phyloP scores from a whole-genome alignment of 2,329 filamentous ascomycete genomes.

The Hypomyces rosellus region DNA sequence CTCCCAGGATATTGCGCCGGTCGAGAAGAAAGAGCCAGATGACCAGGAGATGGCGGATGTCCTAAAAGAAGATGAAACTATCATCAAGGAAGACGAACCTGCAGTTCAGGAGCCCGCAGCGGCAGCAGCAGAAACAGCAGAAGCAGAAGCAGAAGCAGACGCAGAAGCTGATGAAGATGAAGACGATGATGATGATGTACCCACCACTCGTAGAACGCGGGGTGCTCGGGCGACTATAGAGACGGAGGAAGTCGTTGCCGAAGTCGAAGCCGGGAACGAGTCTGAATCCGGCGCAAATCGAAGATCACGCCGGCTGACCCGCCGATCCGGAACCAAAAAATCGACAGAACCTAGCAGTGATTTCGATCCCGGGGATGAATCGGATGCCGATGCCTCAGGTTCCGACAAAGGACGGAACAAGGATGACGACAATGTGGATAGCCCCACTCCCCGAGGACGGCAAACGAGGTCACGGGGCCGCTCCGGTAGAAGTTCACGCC shows the following conservation, averaged over 20 bases:
- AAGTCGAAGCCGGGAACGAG: constrained; percentile 21
- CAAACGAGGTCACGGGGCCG: constrained; percentile 33
- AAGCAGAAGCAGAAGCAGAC: constrained; percentile 25
- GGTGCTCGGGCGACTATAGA: constrained; percentile 30
- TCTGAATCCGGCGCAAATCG: constrained; percentile 24
- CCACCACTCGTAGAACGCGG: constrained; percentile 41
- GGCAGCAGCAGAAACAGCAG: constrained; percentile 25
- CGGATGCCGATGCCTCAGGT: constrained; percentile 46
- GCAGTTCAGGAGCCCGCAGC: constrained; percentile 8
- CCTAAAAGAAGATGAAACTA: constrained; percentile 5
- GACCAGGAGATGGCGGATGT: constrained; percentile 25
- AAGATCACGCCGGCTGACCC: constrained; percentile 41
- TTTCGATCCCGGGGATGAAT: constrained; percentile 55
- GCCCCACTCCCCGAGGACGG: constrained; percentile 45
- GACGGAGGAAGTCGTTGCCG: constrained; percentile 15
- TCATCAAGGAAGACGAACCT: constrained; percentile 14
- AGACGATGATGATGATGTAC: constrained; percentile 44
- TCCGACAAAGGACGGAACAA: constrained; percentile 33
- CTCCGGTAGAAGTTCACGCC: constrained; percentile 42
- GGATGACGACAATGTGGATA: constrained; percentile 43
- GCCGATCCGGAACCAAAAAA: constrained; percentile 37
- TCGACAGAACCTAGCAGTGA: constrained; percentile 52
- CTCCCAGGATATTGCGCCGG: constrained; percentile 24
- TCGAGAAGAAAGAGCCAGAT: constrained; percentile 24
- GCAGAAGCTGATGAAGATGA: constrained; percentile 31